Evolutionary conservation across 768 basidiomycete genomes (phyloP), one percentile per base, ranked within the genome.

Genomic region (Symmetrospora coprosmae): DNA sequence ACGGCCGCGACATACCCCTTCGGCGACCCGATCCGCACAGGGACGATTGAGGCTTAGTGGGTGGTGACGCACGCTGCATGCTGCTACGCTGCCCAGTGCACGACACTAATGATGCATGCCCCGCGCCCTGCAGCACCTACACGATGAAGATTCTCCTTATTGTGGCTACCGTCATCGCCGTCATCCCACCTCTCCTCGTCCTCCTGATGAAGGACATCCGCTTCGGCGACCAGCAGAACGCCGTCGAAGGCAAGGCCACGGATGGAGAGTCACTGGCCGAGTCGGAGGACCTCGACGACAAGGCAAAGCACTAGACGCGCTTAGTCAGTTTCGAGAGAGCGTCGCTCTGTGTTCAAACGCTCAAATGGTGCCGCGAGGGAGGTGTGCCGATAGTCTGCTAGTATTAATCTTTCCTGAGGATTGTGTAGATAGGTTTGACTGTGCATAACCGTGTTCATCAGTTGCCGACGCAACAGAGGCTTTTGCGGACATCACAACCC

Each of bases 151-250:
- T 78, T 16, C 77, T 83, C 70, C 75, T 81, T 31, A 76, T 79
- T 39, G 77, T 76, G 0, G 80, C 79, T 0, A 77, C 78, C 33
- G 73, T 73, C 5, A 71, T 81, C 52, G 77, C 79, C 61, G 72
- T 83, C 48, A 67, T 84, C 0, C 83, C 84, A 7, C 72, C 85
- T 53, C 31, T 79, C 30, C 74, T 81, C 60, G 72, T 82, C 1
- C 71, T 84, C 65, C 72, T 79, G 53, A 81, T 84, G 75, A 79
- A 80, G 14, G 74, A 85, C 66, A 82, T 80, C 76, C 76, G 79
- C 62, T 80, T 88, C 50, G 80, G 81, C 16, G 80, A 84, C 66
- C 74, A 73, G 39, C 85, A 86, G 71, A 86, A 85, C 69, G 82
- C 83, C 0, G 77, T 83, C 16, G 83, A 85, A 64, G 65, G 64